Conservation (phyloP, 1,139 yeast genomes). For the Kluyveromyces sp. region DNA sequence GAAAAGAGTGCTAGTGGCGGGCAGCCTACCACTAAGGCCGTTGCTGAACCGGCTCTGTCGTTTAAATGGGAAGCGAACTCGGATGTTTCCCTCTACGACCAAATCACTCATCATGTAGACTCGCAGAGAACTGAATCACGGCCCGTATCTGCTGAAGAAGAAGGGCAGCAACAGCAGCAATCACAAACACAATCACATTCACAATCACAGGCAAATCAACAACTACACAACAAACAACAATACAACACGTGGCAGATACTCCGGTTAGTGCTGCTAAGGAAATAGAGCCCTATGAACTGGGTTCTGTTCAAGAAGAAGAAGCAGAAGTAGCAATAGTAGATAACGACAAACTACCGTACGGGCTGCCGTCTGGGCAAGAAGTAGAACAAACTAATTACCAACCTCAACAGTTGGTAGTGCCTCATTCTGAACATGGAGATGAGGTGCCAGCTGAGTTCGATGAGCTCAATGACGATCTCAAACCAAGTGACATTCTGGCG, state of each 20-base stretch:
- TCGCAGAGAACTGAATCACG: conserved; percentile 11
- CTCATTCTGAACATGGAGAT: conserved; percentile 1
- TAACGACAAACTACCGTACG: neutral
- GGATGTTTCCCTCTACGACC: conserved; percentile 22
- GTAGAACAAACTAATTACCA: conserved; percentile 5
- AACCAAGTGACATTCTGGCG: conserved; percentile 6
- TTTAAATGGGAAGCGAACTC: conserved; percentile 40
- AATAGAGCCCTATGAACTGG: neutral
- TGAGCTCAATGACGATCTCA: conserved; percentile 4
- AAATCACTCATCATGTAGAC: conserved; percentile 19
- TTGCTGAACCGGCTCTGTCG: conserved; percentile 54
- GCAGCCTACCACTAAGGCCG: conserved; percentile 52
- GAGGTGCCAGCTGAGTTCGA: conserved; percentile 2
- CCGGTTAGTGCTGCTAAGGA: neutral
- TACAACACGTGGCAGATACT: neutral
- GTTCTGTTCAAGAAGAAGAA: neutral
- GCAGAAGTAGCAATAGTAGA: neutral
- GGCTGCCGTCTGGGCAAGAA: neutral
- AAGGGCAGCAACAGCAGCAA: neutral
- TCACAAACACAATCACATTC: neutral
- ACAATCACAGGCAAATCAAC: neutral
- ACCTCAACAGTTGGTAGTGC: conserved; percentile 8
- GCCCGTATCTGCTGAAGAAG: conserved; percentile 1
- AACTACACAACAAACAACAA: neutral
- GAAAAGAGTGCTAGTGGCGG: conserved; percentile 63